Evolutionary conservation across 208 protist genomes (phyloP), one percentile per base, ranked within the genome.

Genomic region (Leishmania amazonensis): DNA sequence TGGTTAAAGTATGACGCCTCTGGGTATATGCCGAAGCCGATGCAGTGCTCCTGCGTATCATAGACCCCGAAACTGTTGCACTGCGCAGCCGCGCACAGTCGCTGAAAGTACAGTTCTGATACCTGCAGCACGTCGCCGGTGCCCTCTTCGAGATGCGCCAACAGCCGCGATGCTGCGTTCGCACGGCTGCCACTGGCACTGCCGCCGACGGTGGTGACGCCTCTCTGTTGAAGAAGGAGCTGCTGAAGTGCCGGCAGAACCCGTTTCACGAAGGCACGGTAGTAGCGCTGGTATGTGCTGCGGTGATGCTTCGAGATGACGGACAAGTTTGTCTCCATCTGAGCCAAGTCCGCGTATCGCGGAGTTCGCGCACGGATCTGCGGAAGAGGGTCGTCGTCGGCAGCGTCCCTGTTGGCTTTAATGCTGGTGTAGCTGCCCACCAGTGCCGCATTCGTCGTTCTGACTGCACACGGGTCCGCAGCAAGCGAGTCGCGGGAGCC

Each of bases 1-100:
- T 95, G 92, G 79, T 95, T 95, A 74, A 95, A 95, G 85, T 92
- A 95, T 24, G 88, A 93, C 3, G 92, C 92, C 68, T 88, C 88
- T 13, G 92, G 92, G 74, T 90, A 93, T 13, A 93, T 53, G 24
- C 85, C 86, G 42, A 93, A 89, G n/a, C 83, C 90, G 13, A 94
- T 78, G 80, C 89, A 93, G 45, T 75, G 75, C 58, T 83, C 90
- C 13, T 88, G 70, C 1, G 81, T 42, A 77, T 88, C 79, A 78
- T 90, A 95, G 4, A 94, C 79, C 60, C 92, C 92, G 76, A 95
- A 93, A 51, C 84, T 90, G 78, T 95, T 95, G 79, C 89, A 94
- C 81, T 93, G 88, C 35, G 83, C 81, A n/a, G 87, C 92, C 28
- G 85, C 90, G 75, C 87, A 90, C 21, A 95, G 57, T 21, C 90